These are phyloP conservation scores for Neonectria sp. DNA, from an alignment of 2,329 filamentous ascomycete species.

Conservation along the genomic window DNA sequence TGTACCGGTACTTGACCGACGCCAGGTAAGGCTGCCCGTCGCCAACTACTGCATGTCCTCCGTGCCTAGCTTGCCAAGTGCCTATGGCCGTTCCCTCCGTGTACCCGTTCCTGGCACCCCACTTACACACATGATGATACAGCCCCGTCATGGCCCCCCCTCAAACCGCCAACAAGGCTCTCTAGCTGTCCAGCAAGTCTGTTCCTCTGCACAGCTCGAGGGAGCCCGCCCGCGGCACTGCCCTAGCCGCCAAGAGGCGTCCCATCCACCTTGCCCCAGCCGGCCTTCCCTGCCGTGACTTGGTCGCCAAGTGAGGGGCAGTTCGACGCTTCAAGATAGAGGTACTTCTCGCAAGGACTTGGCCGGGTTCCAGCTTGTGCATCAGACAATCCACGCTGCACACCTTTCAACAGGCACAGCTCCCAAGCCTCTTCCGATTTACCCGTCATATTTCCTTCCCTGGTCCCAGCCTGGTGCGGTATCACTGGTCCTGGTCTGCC, in stretches of 20 bases:
- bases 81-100: neutral
- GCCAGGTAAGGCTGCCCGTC: neutral
- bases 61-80: neutral
- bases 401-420: slow-evolving; percentile 5
- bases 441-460: neutral
- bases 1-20: neutral
- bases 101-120: neutral
- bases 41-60: neutral
- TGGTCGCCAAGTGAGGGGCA: slow-evolving; percentile 16
- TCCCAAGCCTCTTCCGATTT: neutral
- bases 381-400: neutral
- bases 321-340: neutral
- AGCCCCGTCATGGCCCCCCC: neutral
- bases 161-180: neutral
- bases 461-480: neutral
- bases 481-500: neutral
- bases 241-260: neutral
- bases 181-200: neutral
- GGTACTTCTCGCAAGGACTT: slow-evolving; percentile 6
- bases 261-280: neutral
- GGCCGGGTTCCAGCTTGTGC: neutral
- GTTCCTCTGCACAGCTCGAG: neutral
- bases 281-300: neutral
- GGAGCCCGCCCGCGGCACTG: neutral
- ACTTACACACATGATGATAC: neutral